Base-by-base conservation (phyloP, 345 rosid genomes). In the Xanthoceras sorbifolium region DNA sequence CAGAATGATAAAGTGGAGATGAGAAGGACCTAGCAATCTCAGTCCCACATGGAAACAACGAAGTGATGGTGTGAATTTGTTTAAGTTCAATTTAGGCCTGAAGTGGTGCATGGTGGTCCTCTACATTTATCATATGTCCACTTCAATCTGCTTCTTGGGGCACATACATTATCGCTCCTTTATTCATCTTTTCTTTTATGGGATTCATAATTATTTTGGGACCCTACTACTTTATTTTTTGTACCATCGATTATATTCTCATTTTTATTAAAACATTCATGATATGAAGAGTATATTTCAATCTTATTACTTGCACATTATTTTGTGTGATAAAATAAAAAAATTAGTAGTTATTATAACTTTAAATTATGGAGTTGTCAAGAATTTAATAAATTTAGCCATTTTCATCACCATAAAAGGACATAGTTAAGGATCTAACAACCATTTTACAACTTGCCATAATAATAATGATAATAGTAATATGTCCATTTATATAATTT, bases 91-190 rank as follows among this genome's bases (percentile, higher is more conserved):
- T 22, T 26, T 29, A 63, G 67, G 15, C 9, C 67, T 63, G 36
- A 63, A 63, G n/a, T 63, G 36, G 36, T 62, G 31, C 65, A 11
- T 61, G 66, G 38, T 62, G 67, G 67, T 63, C 67, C 67, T 63
- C 67, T 20, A 12, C 36, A 15, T 28, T 29, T 29, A 63, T 63
- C 36, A 63, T 28, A 12, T 14, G 67, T 63, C 67, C 38, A 14
- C n/a, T 63, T 63, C 67, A 63, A 63, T 63, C 67, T 63, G 67
- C 38, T 12, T 29, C 3, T 63, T 63, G 9, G 62, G 62, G 62
- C 22, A 57, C 62, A 57, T 57, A 57, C 26, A 57, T 57, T 57
- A 22, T 57, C 28, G 7, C 62, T 57, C 6, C 18, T 50, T 50
- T 17, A 50, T 50, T 15, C 55, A 17, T 17, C 55, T 50, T 50